Conservation (phyloP, 345 rosid genomes). For the Erucastrum elatum region DNA sequence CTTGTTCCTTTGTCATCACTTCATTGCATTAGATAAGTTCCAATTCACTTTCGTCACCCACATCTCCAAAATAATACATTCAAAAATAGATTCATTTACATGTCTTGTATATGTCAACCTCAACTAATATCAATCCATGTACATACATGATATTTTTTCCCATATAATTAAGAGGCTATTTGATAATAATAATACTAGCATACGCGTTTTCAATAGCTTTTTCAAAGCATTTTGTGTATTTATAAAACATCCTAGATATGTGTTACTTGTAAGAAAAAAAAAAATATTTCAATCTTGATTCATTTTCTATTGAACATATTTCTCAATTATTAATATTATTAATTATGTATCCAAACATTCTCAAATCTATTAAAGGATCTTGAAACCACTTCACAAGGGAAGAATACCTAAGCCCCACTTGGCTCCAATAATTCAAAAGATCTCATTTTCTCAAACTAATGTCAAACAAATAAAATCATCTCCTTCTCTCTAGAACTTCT, state of each 20-base stretch:
- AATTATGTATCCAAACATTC: constrained; percentile 5
- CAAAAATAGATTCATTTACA: neutral
- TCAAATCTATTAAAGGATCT: constrained; percentile 14
- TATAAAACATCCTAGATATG: neutral
- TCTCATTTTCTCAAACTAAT: constrained; percentile 10
- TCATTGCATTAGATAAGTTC: constrained; percentile 36
- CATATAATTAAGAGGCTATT: neutral
- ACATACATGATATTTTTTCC: neutral
- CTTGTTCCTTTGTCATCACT: constrained; percentile 31
- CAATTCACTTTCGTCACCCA: constrained; percentile 33
- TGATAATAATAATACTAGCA: neutral
- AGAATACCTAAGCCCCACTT: constrained; percentile 30
- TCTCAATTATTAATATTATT: neutral
- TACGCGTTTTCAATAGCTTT: neutral
- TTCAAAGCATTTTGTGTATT: constrained; percentile 10
- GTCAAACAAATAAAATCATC: neutral
- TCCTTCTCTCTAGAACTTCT: neutral
- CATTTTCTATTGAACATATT: neutral
- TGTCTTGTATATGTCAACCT: constrained; percentile 20
- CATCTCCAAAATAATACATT: neutral
- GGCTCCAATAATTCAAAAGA: constrained; percentile 28
- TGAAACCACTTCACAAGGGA: constrained; percentile 22
- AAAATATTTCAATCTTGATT: neutral
- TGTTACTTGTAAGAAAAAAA: neutral
- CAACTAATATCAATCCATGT: constrained; percentile 5